These are phyloP conservation scores for Mycena floridula DNA, from an alignment of 768 basidiomycete species.

Conservation along the genomic window DNA sequence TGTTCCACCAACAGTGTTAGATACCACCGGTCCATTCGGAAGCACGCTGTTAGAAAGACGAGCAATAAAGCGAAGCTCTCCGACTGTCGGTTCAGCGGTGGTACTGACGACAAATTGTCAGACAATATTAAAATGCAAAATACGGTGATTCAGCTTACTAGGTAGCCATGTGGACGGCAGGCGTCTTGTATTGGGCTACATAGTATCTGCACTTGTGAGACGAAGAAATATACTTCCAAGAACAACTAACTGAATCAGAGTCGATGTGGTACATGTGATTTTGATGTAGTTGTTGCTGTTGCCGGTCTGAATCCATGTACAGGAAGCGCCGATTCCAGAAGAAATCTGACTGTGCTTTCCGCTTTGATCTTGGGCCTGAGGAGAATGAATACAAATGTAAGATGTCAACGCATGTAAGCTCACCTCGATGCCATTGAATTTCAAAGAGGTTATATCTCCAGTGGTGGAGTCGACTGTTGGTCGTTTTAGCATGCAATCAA, in stretches of 20 bases:
- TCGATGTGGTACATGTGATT: constrained; percentile 29
- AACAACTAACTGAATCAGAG: constrained; percentile 22
- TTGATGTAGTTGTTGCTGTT: constrained; percentile 28
- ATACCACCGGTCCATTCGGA: constrained; percentile 20
- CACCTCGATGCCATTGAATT: constrained; percentile 28
- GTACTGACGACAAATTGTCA: constrained; percentile 13
- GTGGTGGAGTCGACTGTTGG: constrained; percentile 21
- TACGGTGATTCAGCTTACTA: constrained; percentile 22
- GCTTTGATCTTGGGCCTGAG: constrained; percentile 22
- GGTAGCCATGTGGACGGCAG: constrained; percentile 33
- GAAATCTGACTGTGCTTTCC: constrained; percentile 26
- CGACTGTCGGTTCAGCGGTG: constrained; percentile 27
- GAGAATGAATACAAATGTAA: background rate
- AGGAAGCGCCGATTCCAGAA: constrained; percentile 27
- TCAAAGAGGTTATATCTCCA: constrained; percentile 30
- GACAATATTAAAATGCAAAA: background rate
- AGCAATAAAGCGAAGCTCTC: constrained; percentile 32
- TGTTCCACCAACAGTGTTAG: constrained; percentile 24
- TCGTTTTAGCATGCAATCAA: background rate
- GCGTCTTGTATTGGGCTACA: constrained; percentile 26
- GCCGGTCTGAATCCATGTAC: constrained; percentile 20
- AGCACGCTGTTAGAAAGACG: constrained; percentile 22
- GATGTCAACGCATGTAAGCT: background rate
- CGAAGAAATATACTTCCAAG: background rate
- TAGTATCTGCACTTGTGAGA: constrained; percentile 20